phyloP scores from a whole-genome alignment of 129 eudicot species.

The Pittosporum tobira region DNA sequence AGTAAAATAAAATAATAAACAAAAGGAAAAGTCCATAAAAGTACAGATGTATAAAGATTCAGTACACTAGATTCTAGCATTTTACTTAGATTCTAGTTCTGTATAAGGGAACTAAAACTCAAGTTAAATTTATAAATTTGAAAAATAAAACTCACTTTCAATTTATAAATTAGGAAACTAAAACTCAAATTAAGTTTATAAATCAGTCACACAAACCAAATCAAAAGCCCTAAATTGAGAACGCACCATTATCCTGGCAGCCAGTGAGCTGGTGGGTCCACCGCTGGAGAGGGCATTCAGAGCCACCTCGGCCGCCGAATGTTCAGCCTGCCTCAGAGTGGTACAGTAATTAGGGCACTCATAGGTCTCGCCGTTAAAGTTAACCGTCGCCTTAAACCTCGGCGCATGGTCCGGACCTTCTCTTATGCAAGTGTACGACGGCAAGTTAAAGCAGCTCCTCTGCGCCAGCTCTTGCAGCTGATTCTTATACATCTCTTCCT shows the following conservation, averaged over 20 bases:
- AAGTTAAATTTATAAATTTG: no score
- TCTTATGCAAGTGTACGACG: conserved; percentile 52
- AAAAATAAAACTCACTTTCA: neutral
- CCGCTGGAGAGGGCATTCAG: conserved; percentile 47
- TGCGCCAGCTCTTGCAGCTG: conserved; percentile 77
- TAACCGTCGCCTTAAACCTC: conserved; percentile 64
- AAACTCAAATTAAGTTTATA: neutral
- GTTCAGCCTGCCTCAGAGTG: conserved; percentile 66
- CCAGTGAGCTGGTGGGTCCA: conserved; percentile 59
- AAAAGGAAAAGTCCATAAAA: no score
- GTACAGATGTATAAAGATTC: no score
- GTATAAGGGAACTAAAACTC: no score
- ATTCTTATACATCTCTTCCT: conserved; percentile 60
- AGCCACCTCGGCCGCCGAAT: conserved; percentile 74
- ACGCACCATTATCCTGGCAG: conserved; percentile 62
- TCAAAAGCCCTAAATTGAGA: conserved; percentile 17
- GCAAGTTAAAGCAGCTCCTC: conserved; percentile 68
- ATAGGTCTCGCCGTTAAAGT: conserved; percentile 59
- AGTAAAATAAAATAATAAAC: no score
- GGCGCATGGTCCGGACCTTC: conserved; percentile 96
- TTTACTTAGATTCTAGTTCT: neutral
- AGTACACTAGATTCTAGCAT: neutral
- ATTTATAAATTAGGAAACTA: neutral
- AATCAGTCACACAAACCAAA: neutral
- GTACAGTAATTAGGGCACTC: conserved; percentile 62